phyloP scores from a whole-genome alignment of 2,329 filamentous ascomycete species.

The Penicillium sp. region DNA sequence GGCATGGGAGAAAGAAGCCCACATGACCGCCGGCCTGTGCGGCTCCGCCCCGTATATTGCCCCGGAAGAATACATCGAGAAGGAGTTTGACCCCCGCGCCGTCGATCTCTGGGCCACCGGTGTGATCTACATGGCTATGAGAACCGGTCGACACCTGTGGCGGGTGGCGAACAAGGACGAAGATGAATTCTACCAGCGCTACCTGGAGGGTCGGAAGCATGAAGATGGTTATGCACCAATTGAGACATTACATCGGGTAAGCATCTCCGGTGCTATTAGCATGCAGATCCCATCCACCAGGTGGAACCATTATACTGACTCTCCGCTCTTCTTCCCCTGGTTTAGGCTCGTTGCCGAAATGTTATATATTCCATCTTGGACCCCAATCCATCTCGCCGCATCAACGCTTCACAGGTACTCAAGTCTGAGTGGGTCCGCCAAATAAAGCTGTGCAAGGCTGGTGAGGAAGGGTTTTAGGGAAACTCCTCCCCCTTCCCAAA shows the following conservation, averaged over 20 bases:
- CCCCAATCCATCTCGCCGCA: slow-evolving; percentile 83
- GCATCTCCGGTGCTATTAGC: slow-evolving; percentile 32
- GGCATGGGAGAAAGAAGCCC: slow-evolving; percentile 97
- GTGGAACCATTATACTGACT: neutral
- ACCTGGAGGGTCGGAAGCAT: slow-evolving; percentile 84
- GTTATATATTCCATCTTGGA: slow-evolving; percentile 98
- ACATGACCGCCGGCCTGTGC: slow-evolving; percentile 96
- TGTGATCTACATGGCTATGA: slow-evolving; percentile 99
- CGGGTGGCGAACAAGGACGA: slow-evolving; percentile 94
- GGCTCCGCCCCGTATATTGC: slow-evolving; percentile 96
- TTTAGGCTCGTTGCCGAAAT: slow-evolving; percentile 87
- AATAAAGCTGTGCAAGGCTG: slow-evolving; percentile 93
- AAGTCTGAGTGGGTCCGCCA: slow-evolving; percentile 98
- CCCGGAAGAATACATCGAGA: slow-evolving; percentile 90
- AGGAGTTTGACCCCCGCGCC: slow-evolving; percentile 94
- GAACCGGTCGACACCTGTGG: slow-evolving; percentile 92
- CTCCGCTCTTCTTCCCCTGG: slow-evolving; percentile 10
- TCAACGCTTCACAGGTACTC: slow-evolving; percentile 92
- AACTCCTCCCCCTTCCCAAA: too few species aligned
- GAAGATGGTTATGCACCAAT: slow-evolving; percentile 96
- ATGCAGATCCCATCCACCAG: neutral
- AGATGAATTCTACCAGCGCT: slow-evolving; percentile 93
- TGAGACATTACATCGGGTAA: slow-evolving; percentile 87
- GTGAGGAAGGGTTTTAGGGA: slow-evolving; percentile 78
- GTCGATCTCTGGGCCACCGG: slow-evolving; percentile 98